phyloP scores from a whole-genome alignment of 2,329 filamentous ascomycete species.

The Claviceps sorghi region DNA sequence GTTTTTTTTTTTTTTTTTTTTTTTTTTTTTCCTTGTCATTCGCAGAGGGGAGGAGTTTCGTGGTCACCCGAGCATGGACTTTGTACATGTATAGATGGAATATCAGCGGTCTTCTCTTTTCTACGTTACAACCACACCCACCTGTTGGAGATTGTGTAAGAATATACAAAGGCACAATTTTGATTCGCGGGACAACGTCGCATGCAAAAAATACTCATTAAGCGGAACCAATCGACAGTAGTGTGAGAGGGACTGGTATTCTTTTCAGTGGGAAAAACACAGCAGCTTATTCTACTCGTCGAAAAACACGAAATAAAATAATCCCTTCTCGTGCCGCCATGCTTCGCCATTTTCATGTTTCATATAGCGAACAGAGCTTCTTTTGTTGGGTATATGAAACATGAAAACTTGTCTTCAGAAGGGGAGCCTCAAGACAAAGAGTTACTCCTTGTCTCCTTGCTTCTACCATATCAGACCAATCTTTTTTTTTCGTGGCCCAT shows the following conservation, averaged over 20 bases:
- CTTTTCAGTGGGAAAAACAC: neutral
- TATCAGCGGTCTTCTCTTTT: too few species aligned
- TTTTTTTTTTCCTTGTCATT: neutral
- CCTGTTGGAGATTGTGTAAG: too few species aligned
- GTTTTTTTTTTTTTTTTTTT: neutral
- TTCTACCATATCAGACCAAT: neutral
- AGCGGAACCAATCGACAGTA: too few species aligned
- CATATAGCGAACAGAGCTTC: neutral
- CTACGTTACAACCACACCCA: too few species aligned
- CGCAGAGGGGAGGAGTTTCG: too few species aligned
- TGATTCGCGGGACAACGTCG: too few species aligned
- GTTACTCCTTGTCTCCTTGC: too few species aligned
- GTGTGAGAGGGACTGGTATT: constrained; percentile 3
- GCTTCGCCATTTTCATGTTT: neutral
- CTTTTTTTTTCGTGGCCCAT: neutral
- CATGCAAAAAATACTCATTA: too few species aligned
- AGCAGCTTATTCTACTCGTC: constrained; percentile 1
- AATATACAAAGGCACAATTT: too few species aligned
- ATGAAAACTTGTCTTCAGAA: too few species aligned
- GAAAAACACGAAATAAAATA: neutral
- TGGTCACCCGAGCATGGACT: neutral
- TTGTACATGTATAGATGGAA: too few species aligned
- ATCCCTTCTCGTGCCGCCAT: constrained; percentile 1
- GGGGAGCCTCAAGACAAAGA: neutral
- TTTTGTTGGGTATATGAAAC: too few species aligned